Percentiles rank a stretch among this genome's conserved stretches.
Conservation (phyloP, 1,139 yeast species). For the Yamadazyma jaroonii region DNA sequence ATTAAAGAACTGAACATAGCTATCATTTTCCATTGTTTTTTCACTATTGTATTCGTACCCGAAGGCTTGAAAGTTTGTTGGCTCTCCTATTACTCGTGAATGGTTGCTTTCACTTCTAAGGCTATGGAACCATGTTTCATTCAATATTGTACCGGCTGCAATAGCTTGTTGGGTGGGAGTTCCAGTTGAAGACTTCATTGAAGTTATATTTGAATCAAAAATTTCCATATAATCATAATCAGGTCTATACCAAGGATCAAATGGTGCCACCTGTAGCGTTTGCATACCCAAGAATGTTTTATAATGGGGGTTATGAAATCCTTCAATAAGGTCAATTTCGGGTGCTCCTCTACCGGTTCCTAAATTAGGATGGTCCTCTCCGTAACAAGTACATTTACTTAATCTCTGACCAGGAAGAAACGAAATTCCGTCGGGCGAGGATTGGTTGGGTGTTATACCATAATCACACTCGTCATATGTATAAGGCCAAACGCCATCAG, state of each 20-base stretch:
- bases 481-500: slow-evolving; percentile 36
- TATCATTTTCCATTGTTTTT: slow-evolving; percentile 14
- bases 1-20: slow-evolving; percentile 24
- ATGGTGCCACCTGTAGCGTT: slow-evolving; percentile 32
- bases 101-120: slow-evolving; percentile 10
- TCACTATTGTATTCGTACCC: slow-evolving; percentile 26
- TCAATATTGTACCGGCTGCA: slow-evolving; percentile 23
- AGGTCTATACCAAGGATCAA: slow-evolving; percentile 34
- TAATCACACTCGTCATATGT: slow-evolving; percentile 30
- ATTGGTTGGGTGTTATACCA: slow-evolving; percentile 30
- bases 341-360: slow-evolving; percentile 34
- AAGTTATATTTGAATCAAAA: slow-evolving; percentile 18
- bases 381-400: slow-evolving; percentile 23
- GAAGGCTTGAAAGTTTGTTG: slow-evolving; percentile 19
- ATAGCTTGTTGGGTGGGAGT: slow-evolving; percentile 32
- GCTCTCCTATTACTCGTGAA: slow-evolving; percentile 9
- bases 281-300: slow-evolving; percentile 23
- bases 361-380: slow-evolving; percentile 29
- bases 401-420: slow-evolving; percentile 30
- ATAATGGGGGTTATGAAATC: slow-evolving; percentile 19
- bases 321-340: slow-evolving; percentile 32
- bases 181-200: slow-evolving; percentile 27
- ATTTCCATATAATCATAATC: slow-evolving; percentile 26
- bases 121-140: slow-evolving; percentile 22
- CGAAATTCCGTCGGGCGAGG: slow-evolving; percentile 28